phyloP scores from a whole-genome alignment of 2,329 filamentous ascomycete species.

The Chrysosporium keratinophilum region DNA sequence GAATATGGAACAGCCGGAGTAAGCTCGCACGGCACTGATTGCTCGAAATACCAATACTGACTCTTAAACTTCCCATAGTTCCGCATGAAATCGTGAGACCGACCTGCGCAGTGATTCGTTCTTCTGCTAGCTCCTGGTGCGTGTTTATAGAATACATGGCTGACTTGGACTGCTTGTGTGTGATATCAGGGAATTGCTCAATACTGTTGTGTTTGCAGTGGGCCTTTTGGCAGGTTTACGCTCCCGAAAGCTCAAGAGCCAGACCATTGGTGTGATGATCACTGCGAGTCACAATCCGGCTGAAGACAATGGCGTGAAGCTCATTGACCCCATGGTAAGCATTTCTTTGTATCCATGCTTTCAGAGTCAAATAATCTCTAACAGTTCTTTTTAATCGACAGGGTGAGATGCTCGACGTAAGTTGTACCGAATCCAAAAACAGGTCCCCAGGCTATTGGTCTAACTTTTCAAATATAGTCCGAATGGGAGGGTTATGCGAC shows the following conservation, averaged over 20 bases:
- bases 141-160: constrained; percentile 17
- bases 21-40: constrained; percentile 27
- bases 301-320: constrained; percentile 83
- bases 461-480: constrained; percentile 35
- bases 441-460: background rate
- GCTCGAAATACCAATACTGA: background rate
- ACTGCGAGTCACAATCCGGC: constrained; percentile 89
- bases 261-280: constrained; percentile 94
- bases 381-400: constrained; percentile 24
- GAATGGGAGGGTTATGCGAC: constrained; percentile 90
- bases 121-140: constrained; percentile 18
- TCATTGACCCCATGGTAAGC: constrained; percentile 78
- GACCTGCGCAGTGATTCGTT: constrained; percentile 16
- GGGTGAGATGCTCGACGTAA: constrained; percentile 91
- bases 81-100: constrained; percentile 56
- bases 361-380: constrained; percentile 1
- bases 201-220: constrained; percentile 85
- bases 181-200: constrained; percentile 57
- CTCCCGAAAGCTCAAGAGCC: constrained; percentile 77
- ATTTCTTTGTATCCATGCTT: background rate
- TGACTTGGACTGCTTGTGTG: constrained; percentile 24
- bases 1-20: constrained; percentile 53
- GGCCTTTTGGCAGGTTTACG: constrained; percentile 80
- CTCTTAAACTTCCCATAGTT: constrained; percentile 39
- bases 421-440: constrained; percentile 18